Evolutionary conservation across 768 basidiomycete genomes (phyloP), one percentile per base, ranked within the genome.

Genomic region (Pleurotus giganteus): DNA sequence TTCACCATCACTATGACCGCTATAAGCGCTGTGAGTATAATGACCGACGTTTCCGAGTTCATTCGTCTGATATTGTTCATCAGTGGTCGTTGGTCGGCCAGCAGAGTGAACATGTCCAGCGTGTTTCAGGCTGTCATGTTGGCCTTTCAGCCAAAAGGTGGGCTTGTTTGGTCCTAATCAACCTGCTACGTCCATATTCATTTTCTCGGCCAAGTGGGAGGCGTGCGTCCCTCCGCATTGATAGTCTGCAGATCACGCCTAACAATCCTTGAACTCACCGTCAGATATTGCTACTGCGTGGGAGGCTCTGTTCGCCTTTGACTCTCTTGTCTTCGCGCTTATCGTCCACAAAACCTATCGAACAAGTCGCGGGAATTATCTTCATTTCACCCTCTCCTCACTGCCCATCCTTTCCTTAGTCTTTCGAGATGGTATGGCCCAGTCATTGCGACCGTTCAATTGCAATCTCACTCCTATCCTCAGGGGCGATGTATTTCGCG

Each of bases 401-500:
- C 63, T 68, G n/a, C 71, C 74, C 28, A 57, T 83, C 3, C 58
- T 81, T 5, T 66, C 70, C 17, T 61, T 81, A 17, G 64, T 83
- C 7, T 63, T 76, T 23, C 69, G 80, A 58, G 81, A 84, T 60
- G 81, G 83, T 81, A 55, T 55, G 75, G 69, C 21, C 23, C 31
- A 17, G 42, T 32, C 21, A 28, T 34, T 27, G 24, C 2, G 47
- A 3, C 24, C 39, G 46, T 13, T 27, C 24, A 9, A 44, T 21
- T 7, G 24, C 12, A 8, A 9, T 5, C 19, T 27, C n/a, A 5
- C 50, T 44, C 11, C 47, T 55, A 26, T 42, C 17, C 27, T 17
- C 53, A 82, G 82, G 82, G 51, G 76, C 79, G 1, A 62, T 84
- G 21, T 84, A 83, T 61, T 84, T 80, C 58, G 78, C 72, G 82